phyloP scores from a whole-genome alignment of 495 filamentous ascomycete species.

The Penicillium lagena region DNA sequence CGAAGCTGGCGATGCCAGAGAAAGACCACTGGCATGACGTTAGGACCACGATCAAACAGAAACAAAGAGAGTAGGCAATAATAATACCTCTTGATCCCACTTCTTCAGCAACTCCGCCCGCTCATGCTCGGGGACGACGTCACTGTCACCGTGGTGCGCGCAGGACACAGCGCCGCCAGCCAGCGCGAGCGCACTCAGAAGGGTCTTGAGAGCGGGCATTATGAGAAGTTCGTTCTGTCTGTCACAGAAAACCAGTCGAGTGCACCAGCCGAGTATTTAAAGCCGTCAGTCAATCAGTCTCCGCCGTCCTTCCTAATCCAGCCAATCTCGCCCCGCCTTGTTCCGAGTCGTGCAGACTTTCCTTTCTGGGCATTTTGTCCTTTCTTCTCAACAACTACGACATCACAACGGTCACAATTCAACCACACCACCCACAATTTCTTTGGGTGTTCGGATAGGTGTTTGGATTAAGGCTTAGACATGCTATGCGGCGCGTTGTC shows the following conservation, averaged over 20 bases:
- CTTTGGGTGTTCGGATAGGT: too few relatives aligned
- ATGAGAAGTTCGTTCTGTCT: too few relatives aligned
- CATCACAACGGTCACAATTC: slow-evolving; percentile 2
- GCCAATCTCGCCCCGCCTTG: slow-evolving; percentile 5
- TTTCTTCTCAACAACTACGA: slow-evolving; percentile 6
- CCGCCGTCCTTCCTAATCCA: slow-evolving; percentile 13
- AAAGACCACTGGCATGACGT: slow-evolving; percentile 56
- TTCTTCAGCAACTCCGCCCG: slow-evolving; percentile 44
- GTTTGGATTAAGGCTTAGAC: neutral
- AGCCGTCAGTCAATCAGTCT: neutral
- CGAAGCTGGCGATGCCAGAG: slow-evolving; percentile 73
- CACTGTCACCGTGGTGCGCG: slow-evolving; percentile 32
- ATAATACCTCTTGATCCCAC: slow-evolving; percentile 46
- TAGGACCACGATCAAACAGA: neutral
- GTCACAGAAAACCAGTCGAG: too few relatives aligned
- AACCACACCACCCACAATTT: too few relatives aligned
- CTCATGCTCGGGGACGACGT: slow-evolving; percentile 33
- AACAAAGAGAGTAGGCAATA: neutral
- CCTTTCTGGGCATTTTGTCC: slow-evolving; percentile 28
- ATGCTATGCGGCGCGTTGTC: slow-evolving; percentile 86
- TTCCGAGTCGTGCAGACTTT: slow-evolving; percentile 37
- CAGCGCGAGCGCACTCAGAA: slow-evolving; percentile 31
- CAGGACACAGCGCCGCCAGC: slow-evolving; percentile 28
- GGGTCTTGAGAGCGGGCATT: slow-evolving; percentile 19
- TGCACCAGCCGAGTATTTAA: too few relatives aligned